phyloP scores from a whole-genome alignment of 345 rosid genomes.

The Boechera stricta region DNA sequence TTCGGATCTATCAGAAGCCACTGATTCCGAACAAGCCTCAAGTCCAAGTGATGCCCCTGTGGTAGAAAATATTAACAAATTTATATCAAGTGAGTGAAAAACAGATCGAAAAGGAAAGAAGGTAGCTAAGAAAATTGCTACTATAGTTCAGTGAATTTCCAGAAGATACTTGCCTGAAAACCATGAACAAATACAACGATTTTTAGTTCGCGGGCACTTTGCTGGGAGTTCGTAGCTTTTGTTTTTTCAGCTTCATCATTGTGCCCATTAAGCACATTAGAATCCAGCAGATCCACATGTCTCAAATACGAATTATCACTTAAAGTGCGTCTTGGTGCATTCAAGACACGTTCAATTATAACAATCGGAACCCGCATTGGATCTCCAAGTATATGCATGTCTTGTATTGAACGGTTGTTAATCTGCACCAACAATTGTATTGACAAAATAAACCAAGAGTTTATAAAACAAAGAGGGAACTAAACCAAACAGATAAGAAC shows the following conservation, averaged over 20 bases:
- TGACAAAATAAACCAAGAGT: constrained; percentile 12
- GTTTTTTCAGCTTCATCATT: constrained; percentile 47
- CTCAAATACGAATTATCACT: constrained; percentile 80
- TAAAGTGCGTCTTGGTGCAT: constrained; percentile 80
- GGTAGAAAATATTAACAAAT: constrained; percentile 1
- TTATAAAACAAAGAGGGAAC: background rate
- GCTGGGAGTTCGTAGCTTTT: constrained; percentile 39
- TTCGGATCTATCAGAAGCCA: constrained; percentile 95
- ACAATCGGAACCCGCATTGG: constrained; percentile 82
- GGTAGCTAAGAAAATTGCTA: background rate
- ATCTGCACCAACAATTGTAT: constrained; percentile 60
- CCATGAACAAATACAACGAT: constrained; percentile 91
- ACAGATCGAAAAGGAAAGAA: background rate
- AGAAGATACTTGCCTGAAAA: constrained; percentile 74
- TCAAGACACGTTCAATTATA: constrained; percentile 79
- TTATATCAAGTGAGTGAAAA: background rate
- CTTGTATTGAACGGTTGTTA: constrained; percentile 85
- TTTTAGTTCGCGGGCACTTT: constrained; percentile 65
- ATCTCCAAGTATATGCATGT: constrained; percentile 88
- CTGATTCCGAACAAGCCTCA: constrained; percentile 88
- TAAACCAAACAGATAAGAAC: constrained; percentile 30
- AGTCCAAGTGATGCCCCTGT: constrained; percentile 97
- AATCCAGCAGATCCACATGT: constrained; percentile 61
- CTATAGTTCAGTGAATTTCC: background rate
- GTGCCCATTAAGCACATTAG: constrained; percentile 41